Evolutionary conservation across 441 rosid species (phyloP).

Genomic region (Populus tomentosa): DNA sequence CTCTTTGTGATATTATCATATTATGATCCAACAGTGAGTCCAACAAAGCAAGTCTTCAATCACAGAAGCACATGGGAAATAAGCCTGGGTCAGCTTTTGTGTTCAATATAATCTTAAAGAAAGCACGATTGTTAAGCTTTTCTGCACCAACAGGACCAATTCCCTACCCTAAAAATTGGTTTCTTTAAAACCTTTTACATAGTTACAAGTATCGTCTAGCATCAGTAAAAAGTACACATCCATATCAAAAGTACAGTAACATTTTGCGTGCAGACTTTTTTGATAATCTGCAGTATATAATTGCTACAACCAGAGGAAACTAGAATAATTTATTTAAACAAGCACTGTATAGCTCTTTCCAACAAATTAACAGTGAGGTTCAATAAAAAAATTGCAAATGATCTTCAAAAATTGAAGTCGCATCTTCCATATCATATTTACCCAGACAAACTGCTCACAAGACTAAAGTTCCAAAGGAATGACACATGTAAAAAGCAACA

Average conservation of each 20-base stretch:
- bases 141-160: not conserved
- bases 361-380: not conserved
- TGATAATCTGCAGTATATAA: not conserved
- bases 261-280: not conserved
- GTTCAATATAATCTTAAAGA: not conserved
- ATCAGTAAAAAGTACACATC: not conserved
- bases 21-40: not conserved
- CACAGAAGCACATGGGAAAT: not conserved
- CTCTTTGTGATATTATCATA: not conserved
- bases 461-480: constrained; percentile 2
- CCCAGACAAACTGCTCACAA: not conserved
- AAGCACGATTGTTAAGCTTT: not conserved
- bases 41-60: not conserved
- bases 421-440: not conserved
- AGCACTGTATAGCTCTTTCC: not conserved
- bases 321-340: not conserved
- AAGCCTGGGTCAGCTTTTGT: not conserved
- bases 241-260: not conserved
- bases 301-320: not conserved
- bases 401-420: not conserved
- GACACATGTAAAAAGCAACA: constrained; percentile 6
- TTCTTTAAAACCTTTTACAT: not conserved
- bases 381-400: not conserved
- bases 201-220: not conserved
- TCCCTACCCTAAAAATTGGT: not conserved